Evolutionary conservation across 2,329 filamentous ascomycete genomes (phyloP).

Genomic region (Fusarium praegraminearum): DNA sequence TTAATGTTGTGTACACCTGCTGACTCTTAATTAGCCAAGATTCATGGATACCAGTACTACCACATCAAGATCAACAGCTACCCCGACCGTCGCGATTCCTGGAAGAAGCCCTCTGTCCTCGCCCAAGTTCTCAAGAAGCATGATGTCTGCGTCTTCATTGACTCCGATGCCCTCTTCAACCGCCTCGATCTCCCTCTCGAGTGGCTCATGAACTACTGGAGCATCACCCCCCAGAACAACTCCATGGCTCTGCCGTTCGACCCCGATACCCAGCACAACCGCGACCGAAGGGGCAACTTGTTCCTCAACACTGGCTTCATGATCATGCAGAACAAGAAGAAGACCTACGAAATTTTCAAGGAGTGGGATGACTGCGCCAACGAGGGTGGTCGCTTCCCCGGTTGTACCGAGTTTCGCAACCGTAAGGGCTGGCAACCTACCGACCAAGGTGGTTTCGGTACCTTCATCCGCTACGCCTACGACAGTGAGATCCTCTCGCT

Average conservation of each 20-base stretch:
- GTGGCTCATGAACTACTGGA: constrained; percentile 63
- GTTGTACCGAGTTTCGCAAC: constrained; percentile 54
- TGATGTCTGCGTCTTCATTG: constrained; percentile 58
- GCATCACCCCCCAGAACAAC: constrained; percentile 54
- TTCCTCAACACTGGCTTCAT: constrained; percentile 68
- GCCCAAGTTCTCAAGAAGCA: constrained; percentile 57
- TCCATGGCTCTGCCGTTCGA: constrained; percentile 59
- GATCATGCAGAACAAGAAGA: constrained; percentile 63
- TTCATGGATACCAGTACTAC: constrained; percentile 62
- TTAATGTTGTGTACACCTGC: constrained; percentile 6
- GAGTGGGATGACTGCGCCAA: constrained; percentile 60
- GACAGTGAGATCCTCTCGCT: constrained; percentile 55
- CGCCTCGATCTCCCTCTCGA: constrained; percentile 60
- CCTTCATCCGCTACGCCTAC: constrained; percentile 57
- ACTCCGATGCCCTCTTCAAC: constrained; percentile 60
- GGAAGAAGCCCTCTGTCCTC: constrained; percentile 61
- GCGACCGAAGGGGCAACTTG: constrained; percentile 55
- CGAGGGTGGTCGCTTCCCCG: constrained; percentile 53
- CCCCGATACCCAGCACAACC: constrained; percentile 54
- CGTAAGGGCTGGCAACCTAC: constrained; percentile 54
- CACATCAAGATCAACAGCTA: constrained; percentile 54
- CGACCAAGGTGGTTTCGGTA: constrained; percentile 60
- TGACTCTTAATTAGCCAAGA: constrained; percentile 52
- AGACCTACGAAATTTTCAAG: constrained; percentile 61
- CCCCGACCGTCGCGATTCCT: constrained; percentile 57